Evolutionary conservation across 306 rosid species (phyloP), one percentile per base, ranked within the genome.

Genomic region (Parietaria judaica): DNA sequence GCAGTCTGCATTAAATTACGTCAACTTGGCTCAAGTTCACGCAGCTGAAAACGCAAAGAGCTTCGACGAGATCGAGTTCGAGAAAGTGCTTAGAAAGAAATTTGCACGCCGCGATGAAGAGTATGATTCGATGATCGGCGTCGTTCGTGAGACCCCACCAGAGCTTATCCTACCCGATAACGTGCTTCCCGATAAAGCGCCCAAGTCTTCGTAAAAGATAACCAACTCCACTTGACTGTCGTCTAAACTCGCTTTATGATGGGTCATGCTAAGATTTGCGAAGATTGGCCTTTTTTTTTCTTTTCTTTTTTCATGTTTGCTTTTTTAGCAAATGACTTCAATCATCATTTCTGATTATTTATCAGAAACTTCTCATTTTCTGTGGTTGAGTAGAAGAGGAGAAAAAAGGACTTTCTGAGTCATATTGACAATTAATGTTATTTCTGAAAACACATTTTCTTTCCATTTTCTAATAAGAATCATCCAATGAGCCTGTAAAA

Each of bases 21-120:
- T 94, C 81, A 84, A 65, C 76, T 77, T 88, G 83, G 96, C 96
- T 56, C 84, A 84, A 70, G 98, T 77, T 68, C 96, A 92, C 80
- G 95, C 95, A 65, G 86, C 81, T n/a, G 96, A 92, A 72, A 84
- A 92, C 68, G 88, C 79, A 52, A 88, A 88, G 74, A 58, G 63
- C 58, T 83, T 92, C 54, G 96, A 92, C 41, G 82, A 81, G 67
- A 74, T 81, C 5, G 96, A 88, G 75, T 82, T 92, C 70, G 83
- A 84, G 66, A 92, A 92, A 73, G 83, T 76, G 63, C 80, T 92
- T 15, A 65, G 78, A 53, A 92, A 82, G 88, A 92, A 92, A 76
- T 79, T 78, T 84, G 86, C 77, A 31, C 80, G 31, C 8, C 76
- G 63, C n/a, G 90, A 76, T 15, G 88, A 80, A 74, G 98, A 88